Base-by-base conservation (phyloP, 768 basidiomycete species). In the Amanita pallidorosea region DNA sequence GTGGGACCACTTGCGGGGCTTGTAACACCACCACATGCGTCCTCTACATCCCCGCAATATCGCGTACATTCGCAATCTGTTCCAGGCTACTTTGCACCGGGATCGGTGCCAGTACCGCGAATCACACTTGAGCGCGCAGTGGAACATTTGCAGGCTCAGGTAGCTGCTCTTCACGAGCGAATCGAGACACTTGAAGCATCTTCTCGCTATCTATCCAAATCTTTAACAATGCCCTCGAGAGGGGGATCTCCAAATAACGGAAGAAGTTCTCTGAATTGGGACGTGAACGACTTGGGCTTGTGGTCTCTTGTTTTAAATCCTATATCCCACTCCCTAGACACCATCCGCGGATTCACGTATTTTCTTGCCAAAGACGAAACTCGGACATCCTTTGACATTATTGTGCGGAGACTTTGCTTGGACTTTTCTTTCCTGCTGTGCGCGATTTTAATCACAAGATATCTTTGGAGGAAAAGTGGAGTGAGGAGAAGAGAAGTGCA, bases 161-260 rank as follows among this genome's bases (percentile, higher is more conserved):
- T 93, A 17, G 88, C 88, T 0, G 88, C 88, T 5, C 73, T 93
- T 40, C 80, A 77, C 7, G 89, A 92, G 63, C 81, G 91, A 25
- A 66, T 93, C n/a, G 90, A 92, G 58, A 71, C 74, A 12, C 66
- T 85, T 7, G 82, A 83, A 64, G 67, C 72, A 12, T 65, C 71
- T 13, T 33, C 33, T 17, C 55, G 62, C 35, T 61, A 69, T 22
- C 64, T 68, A 18, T 72, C 73, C 37, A 63, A 67, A 25, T 72
- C 78, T 2, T 65, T 68, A 27, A 53, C 65, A 17, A 4, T 41
- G 5, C 18, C 52, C 13, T 46, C 63, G 11, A 67, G 71, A 42
- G 67, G 72, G n/a, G 67, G 68, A 31, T 76, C 74, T 33, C 74
- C 75, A 5, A 58, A 69, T 31, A 61, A 64, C 36, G 58, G 66